These are phyloP conservation scores for Scheffersomyces quercinus DNA, from an alignment of 1,139 yeast genomes.

Conservation along the genomic window DNA sequence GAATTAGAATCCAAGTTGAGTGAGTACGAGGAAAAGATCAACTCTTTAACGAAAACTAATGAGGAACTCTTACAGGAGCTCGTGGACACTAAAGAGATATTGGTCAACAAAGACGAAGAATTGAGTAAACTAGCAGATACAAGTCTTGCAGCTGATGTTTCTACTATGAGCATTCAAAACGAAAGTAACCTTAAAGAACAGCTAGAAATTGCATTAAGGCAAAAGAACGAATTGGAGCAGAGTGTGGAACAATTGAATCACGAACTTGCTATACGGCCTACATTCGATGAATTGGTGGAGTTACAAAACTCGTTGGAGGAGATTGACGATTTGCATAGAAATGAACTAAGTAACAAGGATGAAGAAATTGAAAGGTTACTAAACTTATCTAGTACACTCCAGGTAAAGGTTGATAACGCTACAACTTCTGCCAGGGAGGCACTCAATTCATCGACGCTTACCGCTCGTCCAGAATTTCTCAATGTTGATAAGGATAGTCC, in stretches of 20 bases:
- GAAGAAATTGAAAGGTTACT: conserved; percentile 26
- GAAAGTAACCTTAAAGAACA: conserved; percentile 7
- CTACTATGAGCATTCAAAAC: conserved; percentile 11
- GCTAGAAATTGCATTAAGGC: neutral
- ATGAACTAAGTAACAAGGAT: conserved; percentile 30
- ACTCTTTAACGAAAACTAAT: neutral
- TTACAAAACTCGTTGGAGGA: conserved; percentile 24
- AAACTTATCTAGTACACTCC: conserved; percentile 18
- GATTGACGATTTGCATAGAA: conserved; percentile 28
- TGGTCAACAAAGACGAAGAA: conserved; percentile 13
- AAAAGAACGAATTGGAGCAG: conserved; percentile 6
- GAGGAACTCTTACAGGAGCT: neutral
- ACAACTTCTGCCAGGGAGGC: conserved; percentile 10
- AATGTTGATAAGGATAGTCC: neutral
- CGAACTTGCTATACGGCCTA: conserved; percentile 23
- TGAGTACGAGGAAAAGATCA: no score
- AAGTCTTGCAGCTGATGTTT: conserved; percentile 12
- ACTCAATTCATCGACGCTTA: neutral
- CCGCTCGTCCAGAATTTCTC: neutral
- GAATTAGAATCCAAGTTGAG: neutral
- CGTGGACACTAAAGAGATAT: neutral
- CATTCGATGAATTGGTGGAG: conserved; percentile 26
- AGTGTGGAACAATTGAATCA: conserved; percentile 25
- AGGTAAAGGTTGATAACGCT: conserved; percentile 18
- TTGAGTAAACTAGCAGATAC: conserved; percentile 13